These are phyloP conservation scores for Syzygium malaccense DNA, from an alignment of 441 rosid genomes.

Conservation along the genomic window DNA sequence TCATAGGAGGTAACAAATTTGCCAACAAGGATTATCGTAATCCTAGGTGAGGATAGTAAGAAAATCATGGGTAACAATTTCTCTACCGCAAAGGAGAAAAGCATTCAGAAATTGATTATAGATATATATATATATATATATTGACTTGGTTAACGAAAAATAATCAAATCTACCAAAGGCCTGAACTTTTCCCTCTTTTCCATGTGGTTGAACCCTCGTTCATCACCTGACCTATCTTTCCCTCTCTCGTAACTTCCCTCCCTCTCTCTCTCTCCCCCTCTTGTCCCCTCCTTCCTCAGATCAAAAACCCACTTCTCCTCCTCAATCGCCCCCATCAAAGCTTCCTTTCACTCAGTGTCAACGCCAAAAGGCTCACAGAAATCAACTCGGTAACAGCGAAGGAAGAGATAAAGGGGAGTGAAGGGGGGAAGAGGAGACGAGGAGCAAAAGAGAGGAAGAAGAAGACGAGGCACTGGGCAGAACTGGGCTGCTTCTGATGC, in stretches of 20 bases:
- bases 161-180: neutral
- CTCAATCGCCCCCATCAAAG: neutral
- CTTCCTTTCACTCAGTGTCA: neutral
- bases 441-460: neutral
- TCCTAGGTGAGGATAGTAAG: neutral
- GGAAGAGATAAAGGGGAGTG: neutral
- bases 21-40: neutral
- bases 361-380: neutral
- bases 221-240: neutral
- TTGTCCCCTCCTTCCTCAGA: neutral
- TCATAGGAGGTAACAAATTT: no score
- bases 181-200: slow-evolving; percentile 12
- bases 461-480: neutral
- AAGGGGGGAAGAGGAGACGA: neutral
- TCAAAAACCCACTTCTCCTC: neutral
- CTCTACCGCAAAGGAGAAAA: neutral
- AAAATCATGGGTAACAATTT: neutral
- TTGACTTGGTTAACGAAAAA: neutral
- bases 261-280: neutral
- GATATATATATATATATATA: neutral
- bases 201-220: slow-evolving; percentile 10
- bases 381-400: neutral
- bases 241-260: slow-evolving; percentile 11
- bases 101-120: neutral
- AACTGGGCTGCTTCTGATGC: neutral